Conservation (phyloP, 306 rosid species). For the Luffa aegyptiaca region DNA sequence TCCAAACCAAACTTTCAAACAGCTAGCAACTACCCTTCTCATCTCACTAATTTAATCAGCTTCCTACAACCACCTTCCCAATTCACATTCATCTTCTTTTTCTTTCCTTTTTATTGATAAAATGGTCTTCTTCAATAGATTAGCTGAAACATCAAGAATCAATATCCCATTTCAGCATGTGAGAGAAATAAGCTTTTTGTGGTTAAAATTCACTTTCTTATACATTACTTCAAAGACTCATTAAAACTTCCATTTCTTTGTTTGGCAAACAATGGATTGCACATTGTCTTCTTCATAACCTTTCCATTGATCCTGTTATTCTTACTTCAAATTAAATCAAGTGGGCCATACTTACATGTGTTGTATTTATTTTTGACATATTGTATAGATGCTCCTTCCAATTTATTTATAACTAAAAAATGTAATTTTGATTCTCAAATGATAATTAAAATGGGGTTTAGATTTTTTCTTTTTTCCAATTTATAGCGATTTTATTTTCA, state of each 20-base stretch:
- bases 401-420: too few relatives aligned
- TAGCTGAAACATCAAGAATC: background rate
- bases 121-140: background rate
- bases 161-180: background rate
- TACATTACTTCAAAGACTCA: background rate
- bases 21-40: background rate
- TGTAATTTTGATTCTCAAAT: too few relatives aligned
- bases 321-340: background rate
- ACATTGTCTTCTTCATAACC: background rate
- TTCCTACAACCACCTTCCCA: background rate
- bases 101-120: background rate
- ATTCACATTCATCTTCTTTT: background rate
- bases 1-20: slow-evolving; percentile 4
- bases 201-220: background rate
- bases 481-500: too few relatives aligned
- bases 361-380: too few relatives aligned
- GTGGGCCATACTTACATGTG: background rate
- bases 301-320: background rate
- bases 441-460: too few relatives aligned
- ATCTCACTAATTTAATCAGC: background rate
- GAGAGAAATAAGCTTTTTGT: background rate
- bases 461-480: too few relatives aligned
- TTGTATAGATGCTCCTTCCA: too few relatives aligned
- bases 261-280: background rate
- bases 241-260: background rate